Evolutionary conservation across 495 filamentous ascomycete genomes (phyloP), one percentile per base, ranked within the genome.

Genomic region (Penicillium coffeae): DNA sequence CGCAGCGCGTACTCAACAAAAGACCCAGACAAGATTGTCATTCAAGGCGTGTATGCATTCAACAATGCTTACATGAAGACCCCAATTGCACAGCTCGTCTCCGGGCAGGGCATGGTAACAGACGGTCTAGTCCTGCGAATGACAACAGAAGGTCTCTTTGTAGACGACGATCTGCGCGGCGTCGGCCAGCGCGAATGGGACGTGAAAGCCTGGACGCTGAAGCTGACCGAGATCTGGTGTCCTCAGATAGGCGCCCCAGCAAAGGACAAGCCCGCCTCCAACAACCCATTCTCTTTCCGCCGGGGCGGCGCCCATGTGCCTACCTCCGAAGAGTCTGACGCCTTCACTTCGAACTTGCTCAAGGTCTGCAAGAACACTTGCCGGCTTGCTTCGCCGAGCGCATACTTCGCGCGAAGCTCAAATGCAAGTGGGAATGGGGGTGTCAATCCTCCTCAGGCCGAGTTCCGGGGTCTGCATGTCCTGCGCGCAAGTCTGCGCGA

Each of bases 151-250:
- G 93, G 93, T 3, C 79, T 96, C 27, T 97, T 97, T 65, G 89
- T 98, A 55, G 93, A 98, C 61, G 94, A 97, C 63, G 93, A 96
- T 56, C 73, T 96, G 32, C 82, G 90, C 14, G 83, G 83, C 34
- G 86, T 95, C 2, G 82, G 86, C 15, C 89, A 95, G 63, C 80
- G 93, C 40, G 94, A 97, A 70, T 98, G 94, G 94, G 93, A 98
- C 63, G 80, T 96, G 65, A 96, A 96, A 63, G 91, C 92, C 14
- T 96, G 93, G 93, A 95, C 89, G 10, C 79, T 98, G 69, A 96
- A 91, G 66, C 73, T 84, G 20, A 82, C 93, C 54, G 93, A 98
- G 75, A 84, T 96, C 64, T 91, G 88, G 82, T 90, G 86, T 55
- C 83, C 86, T 18, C 74, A 76, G 25, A 68, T 68, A 44, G 62